Percentiles rank a stretch among this genome's conserved stretches.
phyloP scores from a whole-genome alignment of 352 stramenopile genomes.

The Sclerospora graminicola region DNA sequence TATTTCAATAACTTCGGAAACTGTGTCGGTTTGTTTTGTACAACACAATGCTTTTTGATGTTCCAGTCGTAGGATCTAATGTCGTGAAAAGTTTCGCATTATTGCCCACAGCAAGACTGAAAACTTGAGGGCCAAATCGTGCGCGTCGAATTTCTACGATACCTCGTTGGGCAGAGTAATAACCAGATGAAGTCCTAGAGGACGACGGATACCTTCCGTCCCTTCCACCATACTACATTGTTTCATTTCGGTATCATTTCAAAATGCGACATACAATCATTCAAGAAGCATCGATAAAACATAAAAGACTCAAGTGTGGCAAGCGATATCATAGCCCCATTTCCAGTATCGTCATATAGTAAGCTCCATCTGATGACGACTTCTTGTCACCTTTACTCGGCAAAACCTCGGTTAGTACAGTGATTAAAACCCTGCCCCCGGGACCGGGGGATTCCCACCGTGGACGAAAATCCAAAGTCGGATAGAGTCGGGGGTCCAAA shows the following conservation, averaged over 20 bases:
- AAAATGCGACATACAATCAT: constrained; percentile 82
- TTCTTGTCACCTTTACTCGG: too few species aligned
- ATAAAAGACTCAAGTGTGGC: too few species aligned
- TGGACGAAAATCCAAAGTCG: too few species aligned
- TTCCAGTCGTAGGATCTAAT: constrained; percentile 23
- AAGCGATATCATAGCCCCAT: too few species aligned
- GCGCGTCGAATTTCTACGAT: constrained; percentile 80
- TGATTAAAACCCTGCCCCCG: too few species aligned
- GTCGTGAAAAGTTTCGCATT: constrained; percentile 58
- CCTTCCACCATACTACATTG: constrained; percentile 77
- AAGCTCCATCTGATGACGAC: too few species aligned
- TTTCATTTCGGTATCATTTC: constrained; percentile 80
- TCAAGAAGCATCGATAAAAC: constrained; percentile 65
- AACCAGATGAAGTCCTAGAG: constrained; percentile 60
- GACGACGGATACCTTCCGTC: constrained; percentile 32
- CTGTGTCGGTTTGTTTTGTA: constrained; percentile 16
- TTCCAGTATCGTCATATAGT: too few species aligned
- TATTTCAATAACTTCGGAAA: constrained; percentile 51
- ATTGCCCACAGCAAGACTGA: constrained; percentile 59
- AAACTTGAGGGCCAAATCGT: constrained; percentile 61
- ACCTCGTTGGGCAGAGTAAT: constrained; percentile 78
- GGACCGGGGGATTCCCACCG: too few species aligned
- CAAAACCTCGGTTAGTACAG: too few species aligned
- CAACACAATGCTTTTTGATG: constrained; percentile 50
- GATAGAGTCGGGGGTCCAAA: too few species aligned